A percentile compares a stretch with the other conserved stretches of the same genome.
phyloP scores from a whole-genome alignment of 805 yeast species.

The Zygosaccharomyces rouxii region DNA sequence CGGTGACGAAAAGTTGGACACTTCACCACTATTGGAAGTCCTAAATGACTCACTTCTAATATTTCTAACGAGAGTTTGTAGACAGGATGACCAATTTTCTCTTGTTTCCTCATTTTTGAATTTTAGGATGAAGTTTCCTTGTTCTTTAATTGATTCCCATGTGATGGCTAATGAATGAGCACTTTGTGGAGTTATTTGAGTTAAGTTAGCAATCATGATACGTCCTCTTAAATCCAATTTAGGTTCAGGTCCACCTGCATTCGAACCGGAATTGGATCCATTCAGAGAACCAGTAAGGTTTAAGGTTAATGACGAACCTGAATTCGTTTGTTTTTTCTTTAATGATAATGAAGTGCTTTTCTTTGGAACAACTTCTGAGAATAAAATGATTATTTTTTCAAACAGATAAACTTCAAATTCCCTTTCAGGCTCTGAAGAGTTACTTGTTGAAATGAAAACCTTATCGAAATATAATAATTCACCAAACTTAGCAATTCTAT shows the following conservation, averaged over 20 bases:
- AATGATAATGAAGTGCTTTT: slow-evolving; percentile 45
- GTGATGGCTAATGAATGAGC: slow-evolving; percentile 61
- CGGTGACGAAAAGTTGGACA: slow-evolving; percentile 26
- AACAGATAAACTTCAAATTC: slow-evolving; percentile 88
- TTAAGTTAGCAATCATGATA: slow-evolving; percentile 67
- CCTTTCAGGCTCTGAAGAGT: slow-evolving; percentile 58
- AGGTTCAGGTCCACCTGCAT: slow-evolving; percentile 24
- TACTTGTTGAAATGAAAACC: slow-evolving; percentile 46
- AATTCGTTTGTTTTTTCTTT: slow-evolving; percentile 35
- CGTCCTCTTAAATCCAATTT: slow-evolving; percentile 71
- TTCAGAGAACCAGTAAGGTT: slow-evolving; percentile 15
- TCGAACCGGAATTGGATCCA: slow-evolving; percentile 9
- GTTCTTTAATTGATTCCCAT: slow-evolving; percentile 84
- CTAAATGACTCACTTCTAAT: slow-evolving; percentile 34
- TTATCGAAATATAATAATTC: slow-evolving; percentile 72
- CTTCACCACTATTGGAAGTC: slow-evolving; percentile 28
- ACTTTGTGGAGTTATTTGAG: slow-evolving; percentile 41
- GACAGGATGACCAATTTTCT: slow-evolving; percentile 73
- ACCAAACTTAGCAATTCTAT: slow-evolving; percentile 73
- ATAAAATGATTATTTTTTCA: slow-evolving; percentile 62
- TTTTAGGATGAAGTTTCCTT: slow-evolving; percentile 77
- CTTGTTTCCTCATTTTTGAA: slow-evolving; percentile 81
- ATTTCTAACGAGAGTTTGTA: slow-evolving; percentile 39
- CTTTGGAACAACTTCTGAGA: slow-evolving; percentile 53
- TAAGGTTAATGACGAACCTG: slow-evolving; percentile 12